Evolutionary conservation across 805 yeast species (phyloP), one percentile per base, ranked within the genome.

Genomic region (Saccharomycopsis schoenii): DNA sequence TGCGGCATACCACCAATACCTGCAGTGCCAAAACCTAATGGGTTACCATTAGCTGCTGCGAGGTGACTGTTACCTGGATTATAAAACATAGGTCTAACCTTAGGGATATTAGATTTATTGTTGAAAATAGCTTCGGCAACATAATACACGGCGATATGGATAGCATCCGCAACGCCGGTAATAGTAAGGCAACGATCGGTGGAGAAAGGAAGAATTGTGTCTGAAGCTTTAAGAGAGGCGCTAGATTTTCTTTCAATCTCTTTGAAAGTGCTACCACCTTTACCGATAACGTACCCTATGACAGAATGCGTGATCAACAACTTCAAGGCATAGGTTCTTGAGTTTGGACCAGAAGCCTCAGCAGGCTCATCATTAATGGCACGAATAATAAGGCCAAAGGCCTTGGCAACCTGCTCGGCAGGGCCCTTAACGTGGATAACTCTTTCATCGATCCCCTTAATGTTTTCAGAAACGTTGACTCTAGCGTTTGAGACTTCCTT

Each of bases 231-330:
- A 60, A 90, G 76, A 61, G 81, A 78, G 1, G 96, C 92, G 2
- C 93, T 91, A 15, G 94, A 87, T 64, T 80, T 79, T 60, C 86
- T 91, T 71, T 89, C 96, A 64, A 89, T 88, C 70, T 89, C 93
- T 66, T 89, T 78, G 68, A 90, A 84, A 66, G 83, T 81, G 25
- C 81, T 74, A 21, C 96, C 96, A 58, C 79, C 83, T 67, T 85
- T 85, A 11, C 97, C 96, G 64, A 89, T 89, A 54, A 90, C 80
- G 67, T 80, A 86, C 0, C 96, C 96, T 77, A 88, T 87, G 69
- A 87, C 73, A 10, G 86, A 84, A 71, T 88, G 91, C 4, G 96
- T 94, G 36, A 90, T 78, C 58, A 90, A 73, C 15, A 89, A 67
- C 65, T 83, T 79, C 66, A 90, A 70, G 43, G 80, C 79, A 60